Evolutionary conservation across 495 filamentous ascomycete species (phyloP).

Genomic region (Pyrenula aspistea): DNA sequence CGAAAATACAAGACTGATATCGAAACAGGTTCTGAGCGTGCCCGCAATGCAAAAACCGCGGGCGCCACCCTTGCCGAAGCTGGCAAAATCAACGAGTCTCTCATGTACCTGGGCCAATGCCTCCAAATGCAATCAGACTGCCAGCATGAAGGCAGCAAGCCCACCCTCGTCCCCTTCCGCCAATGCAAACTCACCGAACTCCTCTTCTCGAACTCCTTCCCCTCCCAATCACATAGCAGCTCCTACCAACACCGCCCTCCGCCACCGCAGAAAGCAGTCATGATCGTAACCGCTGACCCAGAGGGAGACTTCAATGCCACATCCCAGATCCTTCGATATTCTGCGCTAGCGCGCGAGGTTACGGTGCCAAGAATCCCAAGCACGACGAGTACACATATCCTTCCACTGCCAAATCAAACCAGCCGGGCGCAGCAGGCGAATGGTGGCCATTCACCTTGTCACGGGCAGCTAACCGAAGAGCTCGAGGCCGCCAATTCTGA

Average conservation of each 20-base stretch:
- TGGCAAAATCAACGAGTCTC: constrained; percentile 91
- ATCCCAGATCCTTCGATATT: constrained; percentile 90
- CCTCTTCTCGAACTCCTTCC: constrained; percentile 90
- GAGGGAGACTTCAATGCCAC: constrained; percentile 93
- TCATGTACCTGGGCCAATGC: constrained; percentile 98
- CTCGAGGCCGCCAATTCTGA: constrained; percentile 65
- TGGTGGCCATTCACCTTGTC: constrained; percentile 28
- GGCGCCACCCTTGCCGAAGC: constrained; percentile 88
- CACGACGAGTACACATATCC: constrained; percentile 45
- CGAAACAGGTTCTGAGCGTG: constrained; percentile 66
- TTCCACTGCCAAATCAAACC: constrained; percentile 16
- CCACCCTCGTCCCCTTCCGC: constrained; percentile 76
- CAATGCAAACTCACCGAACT: constrained; percentile 97
- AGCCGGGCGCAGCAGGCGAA: constrained; percentile 21
- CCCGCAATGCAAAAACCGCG: constrained; percentile 83
- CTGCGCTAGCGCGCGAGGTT: constrained; percentile 83
- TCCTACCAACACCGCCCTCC: constrained; percentile 37
- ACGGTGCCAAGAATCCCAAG: constrained; percentile 83
- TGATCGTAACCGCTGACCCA: constrained; percentile 95
- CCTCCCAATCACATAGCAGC: constrained; percentile 35
- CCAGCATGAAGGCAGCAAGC: constrained; percentile 53
- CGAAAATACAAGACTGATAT: constrained; percentile 9
- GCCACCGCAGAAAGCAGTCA: constrained; percentile 72
- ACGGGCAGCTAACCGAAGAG: constrained; percentile 32
- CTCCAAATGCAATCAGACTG: constrained; percentile 87